Base-by-base conservation (phyloP, 495 filamentous ascomycete genomes). In the Cercophora newfieldiana region DNA sequence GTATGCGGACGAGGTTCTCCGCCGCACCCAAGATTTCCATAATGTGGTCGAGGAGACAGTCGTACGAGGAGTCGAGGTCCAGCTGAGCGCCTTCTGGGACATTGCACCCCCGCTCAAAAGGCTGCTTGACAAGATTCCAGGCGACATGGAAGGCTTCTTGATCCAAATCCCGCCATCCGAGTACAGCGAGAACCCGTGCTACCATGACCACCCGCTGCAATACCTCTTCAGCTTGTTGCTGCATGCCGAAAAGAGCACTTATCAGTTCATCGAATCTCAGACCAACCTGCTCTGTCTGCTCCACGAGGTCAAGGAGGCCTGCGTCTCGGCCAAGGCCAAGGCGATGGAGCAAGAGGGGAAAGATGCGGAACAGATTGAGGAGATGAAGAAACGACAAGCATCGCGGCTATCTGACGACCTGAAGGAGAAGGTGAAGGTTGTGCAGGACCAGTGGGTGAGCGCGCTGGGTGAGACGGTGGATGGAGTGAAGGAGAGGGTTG, bases 191-290 rank as follows among this genome's bases (percentile, higher is more conserved):
- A 97, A 94, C 71, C 93, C 93, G 0, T 81, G 79, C 37, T 97
- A 97, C 72, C 80, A 86, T 60, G 77, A 83, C 0, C 88, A 91
- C 73, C 95, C 95, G 37, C 71, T 97, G 71, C 91, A 96, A 75
- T 99, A 99, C 69, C 84, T 99, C 1, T 91, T 92, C 71, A 87
- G 86, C 25, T 81, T 98, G 60, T 83, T 99, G 19, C 81, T 85
- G 18, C 94, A 97, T 71, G 91, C 93, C 4, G 92, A 95, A 75
- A 95, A 92, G 77, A 90, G 88, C 59, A 92, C 91, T 25, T 97
- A 97, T 72, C 94, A 97, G 77, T 97, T 95, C 77, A 97, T 99
- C 66, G 95, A 99, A 80, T 88, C 85, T 3, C 94, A 99, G 82
- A 93, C 86, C 24, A 97, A 99, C 67, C 79, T 97, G 16, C 83